These are phyloP conservation scores for Euphrasia confusa DNA, from an alignment of 257 asterid genomes.

Conservation along the genomic window DNA sequence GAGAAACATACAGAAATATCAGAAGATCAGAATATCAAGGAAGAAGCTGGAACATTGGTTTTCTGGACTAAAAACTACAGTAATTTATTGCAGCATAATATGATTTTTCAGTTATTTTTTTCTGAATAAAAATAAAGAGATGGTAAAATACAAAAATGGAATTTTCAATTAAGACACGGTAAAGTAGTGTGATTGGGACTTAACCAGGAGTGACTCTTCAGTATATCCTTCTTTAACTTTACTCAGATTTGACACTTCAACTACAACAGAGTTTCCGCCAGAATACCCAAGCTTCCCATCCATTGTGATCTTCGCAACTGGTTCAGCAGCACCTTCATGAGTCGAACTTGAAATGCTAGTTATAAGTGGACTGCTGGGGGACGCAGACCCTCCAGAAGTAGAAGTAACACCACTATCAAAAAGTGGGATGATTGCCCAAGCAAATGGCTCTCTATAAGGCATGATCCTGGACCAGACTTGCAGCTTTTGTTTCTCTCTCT, in stretches of 20 bases:
- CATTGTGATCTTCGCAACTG: conserved; percentile 64
- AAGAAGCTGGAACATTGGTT: background rate
- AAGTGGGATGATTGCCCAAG: conserved; percentile 91
- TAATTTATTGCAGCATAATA: conserved; percentile 5
- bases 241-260: conserved; percentile 95
- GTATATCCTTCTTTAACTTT: conserved; percentile 98
- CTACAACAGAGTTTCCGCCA: conserved; percentile 80
- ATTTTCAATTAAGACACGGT: background rate
- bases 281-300: conserved; percentile 92
- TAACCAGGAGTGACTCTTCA: conserved; percentile 95
- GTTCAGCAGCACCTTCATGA: conserved; percentile 77
- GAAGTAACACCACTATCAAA: conserved; percentile 77
- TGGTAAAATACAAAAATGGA: background rate
- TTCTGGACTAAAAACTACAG: conserved; percentile 16
- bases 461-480: conserved; percentile 98
- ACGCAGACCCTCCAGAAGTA: conserved; percentile 81
- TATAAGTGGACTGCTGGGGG: conserved; percentile 94
- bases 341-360: conserved; percentile 66
- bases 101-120: conserved; percentile 5
- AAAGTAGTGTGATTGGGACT: conserved; percentile 14
- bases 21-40: background rate
- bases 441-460: conserved; percentile 94
- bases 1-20: conserved; percentile 19
- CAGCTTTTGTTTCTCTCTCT: conserved; percentile 94
- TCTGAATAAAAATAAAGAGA: background rate